A percentile compares a stretch with the other conserved stretches of the same genome.
phyloP scores from a whole-genome alignment of 2,329 filamentous ascomycete genomes.

The Ophiostoma fasciatum region DNA sequence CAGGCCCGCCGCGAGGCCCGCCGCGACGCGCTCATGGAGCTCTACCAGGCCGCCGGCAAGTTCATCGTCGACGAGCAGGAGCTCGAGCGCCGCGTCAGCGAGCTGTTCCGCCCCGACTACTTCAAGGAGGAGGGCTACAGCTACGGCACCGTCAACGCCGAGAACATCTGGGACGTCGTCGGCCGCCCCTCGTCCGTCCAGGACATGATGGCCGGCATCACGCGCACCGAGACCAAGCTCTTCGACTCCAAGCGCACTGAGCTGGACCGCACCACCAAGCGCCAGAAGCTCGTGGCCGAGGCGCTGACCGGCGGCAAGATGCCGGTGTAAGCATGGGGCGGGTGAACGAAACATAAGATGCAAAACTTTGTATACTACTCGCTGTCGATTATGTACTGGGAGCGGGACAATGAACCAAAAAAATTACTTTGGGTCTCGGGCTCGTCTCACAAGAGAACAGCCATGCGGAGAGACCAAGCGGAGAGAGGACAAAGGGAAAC shows the following conservation, averaged over 20 bases:
- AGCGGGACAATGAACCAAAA: too few species aligned
- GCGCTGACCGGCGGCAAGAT: conserved; percentile 46
- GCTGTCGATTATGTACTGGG: conserved; percentile 2
- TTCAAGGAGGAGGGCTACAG: conserved; percentile 28
- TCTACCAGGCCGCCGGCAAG: conserved; percentile 75
- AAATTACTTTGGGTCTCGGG: too few species aligned
- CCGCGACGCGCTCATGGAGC: conserved; percentile 60
- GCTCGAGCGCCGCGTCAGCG: conserved; percentile 57
- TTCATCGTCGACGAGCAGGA: conserved; percentile 79
- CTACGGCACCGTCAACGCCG: conserved; percentile 15
- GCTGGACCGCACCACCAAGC: conserved; percentile 29
- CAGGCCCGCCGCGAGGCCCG: conserved; percentile 42
- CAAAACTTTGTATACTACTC: conserved; percentile 3
- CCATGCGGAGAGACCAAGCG: too few species aligned
- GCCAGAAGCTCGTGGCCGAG: conserved; percentile 40
- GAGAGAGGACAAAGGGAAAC: too few species aligned
- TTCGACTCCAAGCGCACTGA: conserved; percentile 24
- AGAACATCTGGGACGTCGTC: conserved; percentile 38
- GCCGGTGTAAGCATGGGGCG: conserved; percentile 12
- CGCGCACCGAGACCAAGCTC: conserved; percentile 18
- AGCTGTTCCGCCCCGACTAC: conserved; percentile 54
- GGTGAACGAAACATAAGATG: neutral
- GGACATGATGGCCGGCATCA: conserved; percentile 27
- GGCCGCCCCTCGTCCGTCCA: conserved; percentile 30
- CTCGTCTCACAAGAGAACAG: too few species aligned